A percentile compares a stretch with the other conserved stretches of the same genome.
Evolutionary conservation across 495 filamentous ascomycete species (phyloP).

Genomic region (Podospora comata): DNA sequence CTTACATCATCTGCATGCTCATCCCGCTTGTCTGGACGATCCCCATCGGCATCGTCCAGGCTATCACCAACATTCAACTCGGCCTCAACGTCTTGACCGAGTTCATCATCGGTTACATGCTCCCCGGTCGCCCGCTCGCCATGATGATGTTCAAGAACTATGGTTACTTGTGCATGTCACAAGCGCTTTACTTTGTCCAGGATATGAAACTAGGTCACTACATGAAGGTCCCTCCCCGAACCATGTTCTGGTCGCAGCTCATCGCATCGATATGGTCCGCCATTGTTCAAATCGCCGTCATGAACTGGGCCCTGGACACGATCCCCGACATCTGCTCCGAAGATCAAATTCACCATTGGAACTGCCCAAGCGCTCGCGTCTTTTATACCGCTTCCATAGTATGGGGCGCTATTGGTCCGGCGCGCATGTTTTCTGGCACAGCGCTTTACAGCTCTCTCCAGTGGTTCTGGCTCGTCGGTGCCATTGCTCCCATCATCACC

Average conservation of each 20-base stretch:
- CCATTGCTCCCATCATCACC: slow-evolving; percentile 55
- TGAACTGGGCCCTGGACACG: slow-evolving; percentile 61
- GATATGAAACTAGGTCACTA: slow-evolving; percentile 65
- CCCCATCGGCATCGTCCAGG: slow-evolving; percentile 58
- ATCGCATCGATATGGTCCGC: slow-evolving; percentile 61
- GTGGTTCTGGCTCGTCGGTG: slow-evolving; percentile 67
- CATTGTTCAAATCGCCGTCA: slow-evolving; percentile 63
- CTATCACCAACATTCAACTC: slow-evolving; percentile 63
- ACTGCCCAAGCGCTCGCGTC: slow-evolving; percentile 60
- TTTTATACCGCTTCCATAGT: slow-evolving; percentile 60
- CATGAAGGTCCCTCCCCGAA: slow-evolving; percentile 64
- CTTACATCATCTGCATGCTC: slow-evolving; percentile 58
- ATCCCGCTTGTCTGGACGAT: slow-evolving; percentile 54
- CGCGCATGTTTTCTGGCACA: slow-evolving; percentile 56
- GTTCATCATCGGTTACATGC: slow-evolving; percentile 67
- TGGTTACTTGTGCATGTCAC: slow-evolving; percentile 63
- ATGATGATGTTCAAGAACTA: slow-evolving; percentile 70
- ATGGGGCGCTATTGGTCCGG: slow-evolving; percentile 53
- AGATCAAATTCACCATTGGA: slow-evolving; percentile 56
- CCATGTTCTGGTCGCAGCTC: slow-evolving; percentile 64
- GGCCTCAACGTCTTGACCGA: slow-evolving; percentile 67
- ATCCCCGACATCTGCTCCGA: slow-evolving; percentile 60
- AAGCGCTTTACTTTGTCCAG: slow-evolving; percentile 47
- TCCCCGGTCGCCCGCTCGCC: slow-evolving; percentile 61
- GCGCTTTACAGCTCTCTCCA: slow-evolving; percentile 62